phyloP scores from a whole-genome alignment of 768 basidiomycete genomes.

The Russula virescens region DNA sequence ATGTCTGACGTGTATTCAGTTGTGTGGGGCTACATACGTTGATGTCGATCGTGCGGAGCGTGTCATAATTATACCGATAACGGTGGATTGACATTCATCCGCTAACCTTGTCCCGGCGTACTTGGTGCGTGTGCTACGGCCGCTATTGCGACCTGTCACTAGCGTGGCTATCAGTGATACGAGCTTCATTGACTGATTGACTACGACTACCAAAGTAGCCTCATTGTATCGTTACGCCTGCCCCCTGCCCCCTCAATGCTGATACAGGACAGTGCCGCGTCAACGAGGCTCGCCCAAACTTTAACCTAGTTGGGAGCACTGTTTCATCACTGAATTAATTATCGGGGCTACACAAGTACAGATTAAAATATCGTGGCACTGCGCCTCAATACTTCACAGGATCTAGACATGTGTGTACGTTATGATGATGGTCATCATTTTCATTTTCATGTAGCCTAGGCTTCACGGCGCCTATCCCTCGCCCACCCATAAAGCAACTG shows the following conservation, averaged over 20 bases:
- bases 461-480: not conserved
- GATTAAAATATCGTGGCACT: not conserved
- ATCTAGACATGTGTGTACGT: not conserved
- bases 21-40: not conserved
- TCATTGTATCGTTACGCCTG: not conserved
- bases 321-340: slow-evolving; percentile 2
- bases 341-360: not conserved
- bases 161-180: not conserved
- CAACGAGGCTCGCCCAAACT: not conserved
- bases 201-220: not conserved
- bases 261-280: not conserved
- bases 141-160: not conserved
- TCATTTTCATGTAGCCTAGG: not conserved
- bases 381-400: not conserved
- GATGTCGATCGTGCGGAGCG: no score
- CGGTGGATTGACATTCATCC: not conserved
- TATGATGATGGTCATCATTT: not conserved
- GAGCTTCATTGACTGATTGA: not conserved
- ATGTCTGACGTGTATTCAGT: not conserved
- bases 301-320: not conserved
- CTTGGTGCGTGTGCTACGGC: not conserved
- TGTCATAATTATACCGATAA: no score
- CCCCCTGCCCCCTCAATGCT: not conserved
- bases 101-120: not conserved
- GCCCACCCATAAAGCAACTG: not conserved